These are phyloP conservation scores for Styphnolobium japonicum DNA, from an alignment of 306 rosid species.

Conservation along the genomic window DNA sequence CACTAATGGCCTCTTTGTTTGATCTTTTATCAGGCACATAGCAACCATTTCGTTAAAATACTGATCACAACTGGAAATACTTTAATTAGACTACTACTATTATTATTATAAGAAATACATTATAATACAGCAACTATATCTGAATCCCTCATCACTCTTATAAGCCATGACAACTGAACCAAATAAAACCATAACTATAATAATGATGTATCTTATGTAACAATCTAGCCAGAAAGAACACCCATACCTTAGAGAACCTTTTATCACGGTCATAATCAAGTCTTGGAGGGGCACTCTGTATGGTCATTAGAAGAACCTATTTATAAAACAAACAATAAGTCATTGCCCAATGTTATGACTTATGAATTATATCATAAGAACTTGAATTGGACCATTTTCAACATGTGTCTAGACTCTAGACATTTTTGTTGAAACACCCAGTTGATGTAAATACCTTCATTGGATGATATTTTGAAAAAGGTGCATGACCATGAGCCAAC, in stretches of 20 bases:
- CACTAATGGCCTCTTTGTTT: conserved; percentile 70
- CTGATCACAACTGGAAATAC: conserved; percentile 83
- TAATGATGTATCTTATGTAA: neutral
- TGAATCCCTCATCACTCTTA: neutral
- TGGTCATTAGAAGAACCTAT: conserved; percentile 81
- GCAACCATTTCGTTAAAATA: conserved; percentile 90
- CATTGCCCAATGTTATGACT: neutral
- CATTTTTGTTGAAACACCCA: neutral
- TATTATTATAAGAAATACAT: neutral
- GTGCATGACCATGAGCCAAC: too few species aligned
- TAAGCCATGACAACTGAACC: neutral
- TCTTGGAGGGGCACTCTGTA: conserved; percentile 85
- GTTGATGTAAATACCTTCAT: conserved; percentile 32
- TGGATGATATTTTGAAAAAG: conserved; percentile 35
- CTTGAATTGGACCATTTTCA: neutral
- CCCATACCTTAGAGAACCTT: conserved; percentile 71
- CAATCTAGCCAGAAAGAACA: conserved; percentile 50
- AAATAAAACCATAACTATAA: neutral
- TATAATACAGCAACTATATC: neutral
- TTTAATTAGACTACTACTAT: conserved; percentile 65
- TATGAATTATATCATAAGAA: neutral
- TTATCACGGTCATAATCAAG: conserved; percentile 82
- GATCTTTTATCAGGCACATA: conserved; percentile 84
- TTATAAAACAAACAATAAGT: neutral
- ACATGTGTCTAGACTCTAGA: neutral